Conservation (phyloP, 352 stramenopile genomes). For the Pythium inflatum region DNA sequence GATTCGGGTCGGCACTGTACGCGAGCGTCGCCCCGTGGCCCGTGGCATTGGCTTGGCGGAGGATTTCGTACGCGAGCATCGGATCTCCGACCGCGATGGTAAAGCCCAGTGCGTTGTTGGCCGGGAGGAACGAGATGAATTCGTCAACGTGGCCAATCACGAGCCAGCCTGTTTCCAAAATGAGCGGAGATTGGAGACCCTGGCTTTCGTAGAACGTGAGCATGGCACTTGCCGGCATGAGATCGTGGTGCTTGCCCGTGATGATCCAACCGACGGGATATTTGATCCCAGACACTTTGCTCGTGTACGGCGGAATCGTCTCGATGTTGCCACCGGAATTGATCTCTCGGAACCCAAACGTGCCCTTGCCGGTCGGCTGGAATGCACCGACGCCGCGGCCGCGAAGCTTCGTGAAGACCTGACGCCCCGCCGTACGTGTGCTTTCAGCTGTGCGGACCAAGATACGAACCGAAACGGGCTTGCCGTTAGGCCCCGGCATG, state of each 20-base stretch:
- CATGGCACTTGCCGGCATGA: slow-evolving; percentile 7
- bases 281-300: slow-evolving; percentile 8
- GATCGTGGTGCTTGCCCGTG: slow-evolving; percentile 20
- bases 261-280: slow-evolving; percentile 19
- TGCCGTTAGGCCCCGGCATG: slow-evolving; percentile 17
- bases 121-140: slow-evolving; percentile 24
- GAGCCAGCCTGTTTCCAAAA: slow-evolving; percentile 24
- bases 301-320: slow-evolving; percentile 21
- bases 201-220: slow-evolving; percentile 24
- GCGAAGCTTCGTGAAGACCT: slow-evolving; percentile 22
- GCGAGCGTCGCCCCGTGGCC: neutral
- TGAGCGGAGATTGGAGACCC: slow-evolving; percentile 7
- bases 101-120: slow-evolving; percentile 18
- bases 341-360: slow-evolving; percentile 25
- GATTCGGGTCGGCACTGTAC: slow-evolving; percentile 5
- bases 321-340: slow-evolving; percentile 27
- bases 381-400: slow-evolving; percentile 10
- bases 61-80: neutral
- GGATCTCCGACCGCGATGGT: slow-evolving; percentile 15
- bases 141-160: slow-evolving; percentile 25
- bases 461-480: slow-evolving; percentile 10
- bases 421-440: slow-evolving; percentile 14
- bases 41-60: slow-evolving; percentile 10
- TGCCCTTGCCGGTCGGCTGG: slow-evolving; percentile 18
- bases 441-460: slow-evolving; percentile 23